Base-by-base conservation (phyloP, 805 yeast species). In the Sugiyamaella valdiviana region DNA sequence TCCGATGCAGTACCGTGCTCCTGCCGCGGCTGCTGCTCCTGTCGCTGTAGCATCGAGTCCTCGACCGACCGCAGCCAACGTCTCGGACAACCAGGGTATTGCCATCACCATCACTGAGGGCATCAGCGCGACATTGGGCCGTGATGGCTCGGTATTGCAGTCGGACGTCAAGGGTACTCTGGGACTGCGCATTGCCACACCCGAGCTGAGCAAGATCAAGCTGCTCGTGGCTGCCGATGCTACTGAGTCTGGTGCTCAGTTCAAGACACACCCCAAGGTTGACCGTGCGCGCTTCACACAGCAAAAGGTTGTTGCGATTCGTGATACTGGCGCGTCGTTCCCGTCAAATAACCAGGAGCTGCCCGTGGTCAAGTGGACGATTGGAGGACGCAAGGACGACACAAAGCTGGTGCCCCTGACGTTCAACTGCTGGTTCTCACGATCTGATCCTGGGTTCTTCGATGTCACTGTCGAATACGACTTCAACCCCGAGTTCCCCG, bases 201-300 rank as follows among this genome's bases (percentile, higher is more conserved):
- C 84, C n/a, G 77, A 74, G 36, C 73, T 82, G 55, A 80, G 95
- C 12, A 77, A 76, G 57, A 77, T 88, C 48, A 78, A 77, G 62
- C 74, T 93, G 51, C 62, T 76, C 52, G 70, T 90, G 55, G 65
- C 71, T 38, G 73, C 80, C 38, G 72, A 68, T 19, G 75, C 76
- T 24, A 68, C 71, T 38, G 67, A 75, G 66, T 72, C 70, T 54
- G 32, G 32, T 7, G 71, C 80, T 41, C 89, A 83, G 62, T 93
- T 78, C 72, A 90, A 90, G 67, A 89, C 98, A 14, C 96, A 93
- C 72, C 99, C 99, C 54, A 90, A 91, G 64, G 95, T 93, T 56
- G 97, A 93, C 69, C 83, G 85, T 61, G 71, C 70, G 38, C 66
- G 78, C 61, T 93, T 91, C 66, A 73, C 76, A 40, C 63, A 75